Conservation (phyloP, 192 early-diverging fungal genomes). For the Coemansia sp. region DNA sequence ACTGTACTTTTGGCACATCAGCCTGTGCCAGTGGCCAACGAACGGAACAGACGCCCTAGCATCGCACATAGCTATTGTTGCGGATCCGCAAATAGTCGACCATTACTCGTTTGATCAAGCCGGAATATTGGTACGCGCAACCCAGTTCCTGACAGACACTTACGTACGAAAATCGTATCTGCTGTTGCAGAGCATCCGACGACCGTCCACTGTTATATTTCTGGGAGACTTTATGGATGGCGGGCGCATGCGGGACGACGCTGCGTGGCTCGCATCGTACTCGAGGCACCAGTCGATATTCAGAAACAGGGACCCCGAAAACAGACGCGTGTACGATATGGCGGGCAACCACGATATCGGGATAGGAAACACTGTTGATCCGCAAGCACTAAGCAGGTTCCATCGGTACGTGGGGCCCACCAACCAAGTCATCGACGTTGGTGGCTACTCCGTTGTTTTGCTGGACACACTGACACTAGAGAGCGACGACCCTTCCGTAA, state of each 20-base stretch:
- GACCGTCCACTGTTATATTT: constrained; percentile 68
- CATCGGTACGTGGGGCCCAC: constrained; percentile 56
- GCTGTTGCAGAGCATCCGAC: constrained; percentile 55
- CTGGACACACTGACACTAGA: constrained; percentile 77
- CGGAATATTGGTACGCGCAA: constrained; percentile 59
- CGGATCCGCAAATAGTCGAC: constrained; percentile 94
- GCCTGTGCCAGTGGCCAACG: constrained; percentile 34
- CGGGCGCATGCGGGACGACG: constrained; percentile 61
- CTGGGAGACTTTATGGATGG: constrained; percentile 88
- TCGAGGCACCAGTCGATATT: constrained; percentile 59
- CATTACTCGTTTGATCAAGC: constrained; percentile 77
- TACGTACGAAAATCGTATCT: constrained; percentile 82
- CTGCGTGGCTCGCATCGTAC: constrained; percentile 59
- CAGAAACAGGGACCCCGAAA: constrained; percentile 26
- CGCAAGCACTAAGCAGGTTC: constrained; percentile 48
- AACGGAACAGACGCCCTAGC: background rate
- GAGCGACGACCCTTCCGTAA: constrained; percentile 20
- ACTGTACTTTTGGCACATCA: constrained; percentile 30
- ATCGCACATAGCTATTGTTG: constrained; percentile 65
- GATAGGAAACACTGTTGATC: constrained; percentile 62
- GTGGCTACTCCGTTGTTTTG: constrained; percentile 65
- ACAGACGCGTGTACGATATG: constrained; percentile 57
- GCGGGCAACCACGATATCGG: constrained; percentile 96
- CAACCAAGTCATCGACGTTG: constrained; percentile 56
- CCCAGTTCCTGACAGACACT: constrained; percentile 80